phyloP scores from a whole-genome alignment of 192 early-diverging fungal species.

The Phycomyces nitens region DNA sequence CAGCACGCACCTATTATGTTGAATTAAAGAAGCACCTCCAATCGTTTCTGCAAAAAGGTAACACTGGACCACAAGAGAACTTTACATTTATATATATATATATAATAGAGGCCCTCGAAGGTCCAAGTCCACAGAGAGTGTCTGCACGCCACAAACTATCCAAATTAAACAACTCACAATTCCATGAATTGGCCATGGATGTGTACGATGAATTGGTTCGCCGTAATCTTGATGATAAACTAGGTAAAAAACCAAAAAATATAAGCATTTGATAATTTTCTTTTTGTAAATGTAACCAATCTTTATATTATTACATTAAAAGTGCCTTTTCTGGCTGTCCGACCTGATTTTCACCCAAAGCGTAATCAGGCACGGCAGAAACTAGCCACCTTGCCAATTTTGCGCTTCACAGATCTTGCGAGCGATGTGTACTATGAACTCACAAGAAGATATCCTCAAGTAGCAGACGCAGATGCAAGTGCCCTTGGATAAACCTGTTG shows the following conservation, averaged over 20 bases:
- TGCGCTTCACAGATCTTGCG: constrained; percentile 89
- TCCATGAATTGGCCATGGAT: constrained; percentile 90
- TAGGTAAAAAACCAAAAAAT: constrained; percentile 42
- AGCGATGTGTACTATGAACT: constrained; percentile 83
- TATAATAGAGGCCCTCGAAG: constrained; percentile 28
- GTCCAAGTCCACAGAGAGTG: constrained; percentile 38
- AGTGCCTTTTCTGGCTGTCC: constrained; percentile 80
- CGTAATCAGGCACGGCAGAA: constrained; percentile 96
- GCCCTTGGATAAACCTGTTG: neutral
- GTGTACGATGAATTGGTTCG: constrained; percentile 92
- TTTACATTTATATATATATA: constrained; percentile 10
- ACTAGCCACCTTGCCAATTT: constrained; percentile 79
- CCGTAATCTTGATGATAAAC: constrained; percentile 51
- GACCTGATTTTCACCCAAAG: constrained; percentile 89
- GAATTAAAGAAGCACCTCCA: constrained; percentile 24
- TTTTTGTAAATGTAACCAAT: too few species aligned
- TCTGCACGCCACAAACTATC: constrained; percentile 74
- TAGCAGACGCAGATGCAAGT: constrained; percentile 23
- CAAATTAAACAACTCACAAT: constrained; percentile 76
- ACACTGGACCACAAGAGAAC: too few species aligned
- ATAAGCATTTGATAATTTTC: too few species aligned
- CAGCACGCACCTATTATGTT: constrained; percentile 24
- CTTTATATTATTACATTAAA: too few species aligned
- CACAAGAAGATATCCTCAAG: constrained; percentile 53
- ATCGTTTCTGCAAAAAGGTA: constrained; percentile 28